phyloP scores from a whole-genome alignment of 371 early-diverging fungal species.

The Mortierella sp. region DNA sequence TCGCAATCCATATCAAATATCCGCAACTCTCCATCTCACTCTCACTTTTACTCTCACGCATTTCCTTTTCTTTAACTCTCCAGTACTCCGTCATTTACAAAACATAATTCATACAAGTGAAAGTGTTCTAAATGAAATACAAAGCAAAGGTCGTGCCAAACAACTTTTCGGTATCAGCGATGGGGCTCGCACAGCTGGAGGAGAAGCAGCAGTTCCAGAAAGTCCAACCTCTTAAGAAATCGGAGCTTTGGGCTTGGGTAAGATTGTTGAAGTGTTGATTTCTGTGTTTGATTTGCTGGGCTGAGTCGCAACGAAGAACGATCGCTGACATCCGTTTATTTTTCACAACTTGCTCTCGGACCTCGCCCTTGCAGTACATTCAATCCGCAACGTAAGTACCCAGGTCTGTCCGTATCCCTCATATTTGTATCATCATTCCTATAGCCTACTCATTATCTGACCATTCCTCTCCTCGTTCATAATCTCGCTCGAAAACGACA shows the following conservation, averaged over 20 bases:
- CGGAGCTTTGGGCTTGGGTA: constrained; percentile 56
- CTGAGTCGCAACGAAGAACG: not conserved
- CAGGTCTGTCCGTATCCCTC: not conserved
- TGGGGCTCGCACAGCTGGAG: constrained; percentile 24
- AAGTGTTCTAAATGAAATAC: not conserved
- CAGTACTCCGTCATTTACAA: not conserved
- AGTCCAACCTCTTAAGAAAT: constrained; percentile 27
- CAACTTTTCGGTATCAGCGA: not conserved
- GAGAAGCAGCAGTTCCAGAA: constrained; percentile 20
- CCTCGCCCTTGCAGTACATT: constrained; percentile 27
- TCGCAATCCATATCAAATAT: not conserved
- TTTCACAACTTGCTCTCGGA: not conserved
- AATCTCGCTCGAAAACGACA: not conserved
- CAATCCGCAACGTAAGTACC: constrained; percentile 42
- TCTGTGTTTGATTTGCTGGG: not conserved
- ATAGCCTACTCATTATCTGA: not conserved
- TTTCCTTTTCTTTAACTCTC: not conserved
- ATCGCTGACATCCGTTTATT: not conserved
- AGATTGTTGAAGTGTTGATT: not conserved
- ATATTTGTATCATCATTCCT: not conserved
- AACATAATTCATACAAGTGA: not conserved
- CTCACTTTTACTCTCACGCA: not conserved
- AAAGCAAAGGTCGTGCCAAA: constrained; percentile 9
- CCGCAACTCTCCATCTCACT: not conserved
- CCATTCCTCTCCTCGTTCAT: not conserved